Evolutionary conservation across 2,329 filamentous ascomycete genomes (phyloP).

Genomic region (Pseudomassariella vexata): DNA sequence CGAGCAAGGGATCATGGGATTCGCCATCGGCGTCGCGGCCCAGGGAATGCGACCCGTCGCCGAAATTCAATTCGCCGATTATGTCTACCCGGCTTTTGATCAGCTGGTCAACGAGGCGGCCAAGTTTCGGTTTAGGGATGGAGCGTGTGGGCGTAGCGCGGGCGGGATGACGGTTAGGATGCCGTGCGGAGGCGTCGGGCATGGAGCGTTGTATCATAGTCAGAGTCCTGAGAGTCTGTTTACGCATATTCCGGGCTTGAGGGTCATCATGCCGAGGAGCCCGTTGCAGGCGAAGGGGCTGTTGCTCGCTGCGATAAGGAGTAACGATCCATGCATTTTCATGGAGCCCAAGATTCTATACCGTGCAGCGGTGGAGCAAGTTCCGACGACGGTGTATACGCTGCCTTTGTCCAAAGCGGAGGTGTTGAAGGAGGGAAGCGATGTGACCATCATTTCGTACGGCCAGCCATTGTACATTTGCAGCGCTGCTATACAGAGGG

Average conservation of each 20-base stretch:
- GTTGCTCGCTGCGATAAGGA: conserved; percentile 67
- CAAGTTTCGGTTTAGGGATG: conserved; percentile 77
- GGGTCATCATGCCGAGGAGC: conserved; percentile 80
- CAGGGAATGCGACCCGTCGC: conserved; percentile 91
- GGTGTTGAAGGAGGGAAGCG: conserved; percentile 70
- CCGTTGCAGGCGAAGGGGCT: conserved; percentile 86
- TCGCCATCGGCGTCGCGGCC: conserved; percentile 83
- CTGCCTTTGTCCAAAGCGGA: conserved; percentile 83
- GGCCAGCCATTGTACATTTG: conserved; percentile 86
- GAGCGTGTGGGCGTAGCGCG: conserved; percentile 49
- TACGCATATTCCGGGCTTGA: conserved; percentile 77
- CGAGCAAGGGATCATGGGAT: conserved; percentile 92
- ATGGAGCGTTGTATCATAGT: conserved; percentile 82
- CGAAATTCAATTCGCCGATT: conserved; percentile 95
- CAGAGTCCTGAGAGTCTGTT: conserved; percentile 88
- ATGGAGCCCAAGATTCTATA: conserved; percentile 95
- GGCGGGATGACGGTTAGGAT: conserved; percentile 84
- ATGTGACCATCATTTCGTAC: conserved; percentile 82
- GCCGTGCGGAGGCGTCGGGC: conserved; percentile 85
- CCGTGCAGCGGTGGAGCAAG: conserved; percentile 85
- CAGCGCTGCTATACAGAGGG: conserved; percentile 67
- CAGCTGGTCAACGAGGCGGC: conserved; percentile 92
- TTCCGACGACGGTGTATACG: conserved; percentile 74
- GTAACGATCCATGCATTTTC: conserved; percentile 85
- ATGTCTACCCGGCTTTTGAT: conserved; percentile 88